Evolutionary conservation across 176 grass and related monocot genomes (phyloP).

Genomic region (Calamus simplicifolius): DNA sequence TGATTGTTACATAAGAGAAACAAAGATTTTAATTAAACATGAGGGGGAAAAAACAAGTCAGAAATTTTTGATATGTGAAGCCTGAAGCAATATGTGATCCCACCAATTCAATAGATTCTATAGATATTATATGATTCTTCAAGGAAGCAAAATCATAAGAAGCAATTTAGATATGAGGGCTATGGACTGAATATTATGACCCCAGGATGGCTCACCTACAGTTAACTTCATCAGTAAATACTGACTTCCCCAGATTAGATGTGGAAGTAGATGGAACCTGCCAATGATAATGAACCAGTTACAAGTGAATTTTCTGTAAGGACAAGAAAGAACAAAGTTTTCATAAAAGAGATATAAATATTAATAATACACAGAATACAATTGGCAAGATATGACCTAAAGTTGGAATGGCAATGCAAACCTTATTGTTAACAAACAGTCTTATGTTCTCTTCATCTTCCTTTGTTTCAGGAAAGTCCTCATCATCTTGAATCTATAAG

Average conservation of each 20-base stretch:
- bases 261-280: slow-evolving; percentile 54
- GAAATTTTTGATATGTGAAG: too few species aligned
- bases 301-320: background rate
- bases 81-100: too few species aligned
- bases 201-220: slow-evolving; percentile 38
- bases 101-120: too few species aligned
- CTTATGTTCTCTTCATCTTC: slow-evolving; percentile 75
- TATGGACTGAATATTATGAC: background rate
- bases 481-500: slow-evolving; percentile 67
- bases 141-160: too few species aligned
- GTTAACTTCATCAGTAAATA: slow-evolving; percentile 34
- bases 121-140: too few species aligned
- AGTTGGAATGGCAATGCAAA: slow-evolving; percentile 5
- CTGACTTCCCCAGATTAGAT: slow-evolving; percentile 38
- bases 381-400: too few species aligned
- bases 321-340: background rate
- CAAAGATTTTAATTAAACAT: too few species aligned
- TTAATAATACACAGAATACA: too few species aligned
- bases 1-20: too few species aligned
- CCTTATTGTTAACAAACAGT: slow-evolving; percentile 52
- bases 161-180: too few species aligned
- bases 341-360: too few species aligned
- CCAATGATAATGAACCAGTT: slow-evolving; percentile 1
- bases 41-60: too few species aligned
- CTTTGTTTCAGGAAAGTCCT: slow-evolving; percentile 66